Base-by-base conservation (phyloP, 495 filamentous ascomycete genomes). In the Penicillium paxilli region DNA sequence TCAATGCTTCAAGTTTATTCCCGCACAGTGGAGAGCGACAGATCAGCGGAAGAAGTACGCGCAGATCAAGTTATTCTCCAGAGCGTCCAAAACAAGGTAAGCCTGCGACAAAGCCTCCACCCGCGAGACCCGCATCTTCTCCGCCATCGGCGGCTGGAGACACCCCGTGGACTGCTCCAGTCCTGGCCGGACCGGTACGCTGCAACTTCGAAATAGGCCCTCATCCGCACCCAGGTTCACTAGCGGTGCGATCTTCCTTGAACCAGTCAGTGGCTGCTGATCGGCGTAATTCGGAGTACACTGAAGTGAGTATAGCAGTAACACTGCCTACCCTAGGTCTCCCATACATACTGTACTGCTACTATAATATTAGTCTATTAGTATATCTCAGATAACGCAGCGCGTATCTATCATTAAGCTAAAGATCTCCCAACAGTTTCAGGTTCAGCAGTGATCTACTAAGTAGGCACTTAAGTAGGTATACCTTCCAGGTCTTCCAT, bases 131-230 rank as follows among this genome's bases (percentile, higher is more conserved):
- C 54, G 38, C 50, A 28, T 35, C n/a, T 57, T 53, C 58, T 61
- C 58, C 58, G 54, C 58, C 58, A 54, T 58, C 54, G 54, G 58
- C 47, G 44, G 11, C 52, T 55, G 26, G 32, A 45, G 51, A 46
- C 45, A 38, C 40, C 21, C n/a, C 19, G 40, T 38, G 17, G 47
- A 25, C 47, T 47, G 46, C 54, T 51, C 47, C 54, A 57, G 35
- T 46, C 30, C 30, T 47, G 30, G 41, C 42, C 32, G 44, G 52
- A 48, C 52, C 20, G 26, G 30, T 54, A 24, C 41, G 1, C 20
- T 42, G 19, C 19, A 2, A 11, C 35, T 38, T 38, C 16, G 33
- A 42, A 42, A 22, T 11, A 42, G 38, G 12, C 51, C 44, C 44
- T 22, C 42, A 10, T 44, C 47, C 52, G 38, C 47, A 26, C 22